Conservation (phyloP, 2,329 filamentous ascomycete genomes). For the Fusarium sp. region DNA sequence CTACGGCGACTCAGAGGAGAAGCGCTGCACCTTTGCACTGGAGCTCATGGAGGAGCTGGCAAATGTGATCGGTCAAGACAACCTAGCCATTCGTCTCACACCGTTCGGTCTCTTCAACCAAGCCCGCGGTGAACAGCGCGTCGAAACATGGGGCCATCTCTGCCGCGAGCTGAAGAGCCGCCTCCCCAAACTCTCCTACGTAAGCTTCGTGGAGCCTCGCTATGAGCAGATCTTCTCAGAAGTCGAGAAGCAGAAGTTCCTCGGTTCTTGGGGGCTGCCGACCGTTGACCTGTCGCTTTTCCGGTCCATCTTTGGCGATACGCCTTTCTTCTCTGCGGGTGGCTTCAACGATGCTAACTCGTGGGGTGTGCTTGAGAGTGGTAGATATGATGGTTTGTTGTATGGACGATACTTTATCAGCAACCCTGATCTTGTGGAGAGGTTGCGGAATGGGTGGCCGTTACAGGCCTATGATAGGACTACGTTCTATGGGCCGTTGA, state of each 20-base stretch:
- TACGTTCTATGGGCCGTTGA: constrained; percentile 59
- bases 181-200: constrained; percentile 62
- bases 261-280: constrained; percentile 61
- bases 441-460: constrained; percentile 57
- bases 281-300: constrained; percentile 62
- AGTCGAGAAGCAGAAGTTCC: constrained; percentile 63
- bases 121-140: constrained; percentile 61
- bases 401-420: constrained; percentile 63
- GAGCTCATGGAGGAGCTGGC: constrained; percentile 65
- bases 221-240: constrained; percentile 66
- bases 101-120: constrained; percentile 67
- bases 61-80: constrained; percentile 59
- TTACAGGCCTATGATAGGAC: constrained; percentile 59
- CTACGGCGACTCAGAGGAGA: constrained; percentile 53
- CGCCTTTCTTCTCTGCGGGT: constrained; percentile 68
- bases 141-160: constrained; percentile 66
- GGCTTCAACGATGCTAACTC: constrained; percentile 66
- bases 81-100: constrained; percentile 60
- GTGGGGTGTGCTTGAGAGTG: constrained; percentile 59
- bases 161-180: constrained; percentile 62
- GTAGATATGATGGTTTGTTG: constrained; percentile 61
- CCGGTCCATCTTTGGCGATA: constrained; percentile 63
- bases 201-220: constrained; percentile 68
- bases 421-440: constrained; percentile 62
- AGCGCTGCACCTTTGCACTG: constrained; percentile 64